Base-by-base conservation (phyloP, 805 yeast genomes). In the Kodamaea restingae region DNA sequence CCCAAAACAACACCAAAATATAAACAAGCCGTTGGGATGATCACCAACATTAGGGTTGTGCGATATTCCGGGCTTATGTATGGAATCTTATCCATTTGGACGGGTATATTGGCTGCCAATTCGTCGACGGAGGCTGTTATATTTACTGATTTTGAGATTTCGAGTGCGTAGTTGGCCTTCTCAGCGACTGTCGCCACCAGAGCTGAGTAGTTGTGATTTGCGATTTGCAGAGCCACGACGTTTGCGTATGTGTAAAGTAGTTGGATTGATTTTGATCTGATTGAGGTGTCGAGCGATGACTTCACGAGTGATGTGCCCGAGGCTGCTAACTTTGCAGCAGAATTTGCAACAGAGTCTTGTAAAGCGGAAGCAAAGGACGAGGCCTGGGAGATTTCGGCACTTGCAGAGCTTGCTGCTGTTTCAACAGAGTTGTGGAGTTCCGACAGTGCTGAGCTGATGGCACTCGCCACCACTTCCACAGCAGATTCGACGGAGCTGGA, bases 1-100 rank as follows among this genome's bases (percentile, higher is more conserved):
- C 61, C 44, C 7, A 55, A 36, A 30, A 36, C 48, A 15, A 58
- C 39, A 7, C 55, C 61, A 14, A 52, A 6, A 21, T 39, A 39
- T 11, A 39, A 36, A 12, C 35, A 34, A 7, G 28, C 17, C 20
- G 32, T 5, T 4, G 41, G 27, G n/a, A 38, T 15, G 12, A 24
- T 15, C 15, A 38, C 15, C 8, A 37, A 21, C 20, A 30, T 6
- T 20, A 18, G 18, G 32, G 21, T 4, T 10, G 32, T 30, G 32
- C 31, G 31, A 14, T 12, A n/a, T 14, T 18, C 7, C 10, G 32
- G 21, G 21, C 12, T 17, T 20, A 18, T 4, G 32, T 12, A 28
- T 17, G 31, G 31, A 17, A 27, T 27, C 5, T 14, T 27, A 10
- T 9, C 32, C 18, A 30, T 4, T 15, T 30, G 10, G 32, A 4